Base-by-base conservation (phyloP, 306 rosid genomes). In the Quercus agrifolia region DNA sequence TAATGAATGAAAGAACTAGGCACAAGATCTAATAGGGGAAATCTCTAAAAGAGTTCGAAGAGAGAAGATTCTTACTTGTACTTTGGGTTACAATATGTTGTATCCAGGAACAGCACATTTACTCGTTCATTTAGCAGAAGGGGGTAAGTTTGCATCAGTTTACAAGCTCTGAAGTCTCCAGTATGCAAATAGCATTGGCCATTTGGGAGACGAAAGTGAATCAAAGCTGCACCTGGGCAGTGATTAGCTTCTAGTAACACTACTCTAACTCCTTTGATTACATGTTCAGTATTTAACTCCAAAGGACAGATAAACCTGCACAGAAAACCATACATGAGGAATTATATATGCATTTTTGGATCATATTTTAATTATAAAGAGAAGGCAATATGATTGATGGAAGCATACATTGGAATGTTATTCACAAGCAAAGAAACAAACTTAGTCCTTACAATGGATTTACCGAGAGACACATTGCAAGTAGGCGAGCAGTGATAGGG, bases 191-290 rank as follows among this genome's bases (percentile, higher is more conserved):
- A 83, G 46, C 80, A 6, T 73, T 83, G 88, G 41, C 87, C 87
- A 75, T 87, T 80, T 83, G 89, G 81, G 62, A 85, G 82, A 70
- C 46, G 46, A 56, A 85, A 80, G 87, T 83, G 85, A 80, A 87
- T 80, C 85, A 87, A 82, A 85, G 87, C 87, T 72, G 91, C 91
- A 72, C 91, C 91, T 20, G 91, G 91, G 67, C 91, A 87, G 58
- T 87, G 91, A 63, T 87, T 87, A 63, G 91, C 91, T 73, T 87
- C 91, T 33, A 87, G 83, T 54, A 87, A 78, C 73, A 87, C 83
- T 56, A 87, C 91, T 80, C 79, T 85, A 72, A 85, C 75, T 73
- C 91, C 87, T 55, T 83, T 83, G 64, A 87, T 78, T 76, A 78
- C 68, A 72, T 73, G 70, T 80, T 72, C 86, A 30, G 25, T 71